These are phyloP conservation scores for Neurospora cerealis DNA, from an alignment of 495 filamentous ascomycete species.

Conservation along the genomic window DNA sequence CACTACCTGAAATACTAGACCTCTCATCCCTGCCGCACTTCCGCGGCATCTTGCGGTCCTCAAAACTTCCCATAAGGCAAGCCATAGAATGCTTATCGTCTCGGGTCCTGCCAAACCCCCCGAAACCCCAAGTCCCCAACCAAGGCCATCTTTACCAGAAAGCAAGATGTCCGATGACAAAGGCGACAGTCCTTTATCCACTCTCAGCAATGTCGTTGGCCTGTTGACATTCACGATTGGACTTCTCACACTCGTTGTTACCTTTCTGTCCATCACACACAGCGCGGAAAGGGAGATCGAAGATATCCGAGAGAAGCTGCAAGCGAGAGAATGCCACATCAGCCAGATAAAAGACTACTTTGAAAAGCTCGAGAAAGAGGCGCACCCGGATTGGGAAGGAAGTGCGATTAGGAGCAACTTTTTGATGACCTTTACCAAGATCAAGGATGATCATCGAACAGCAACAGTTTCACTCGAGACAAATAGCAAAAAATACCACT, in stretches of 20 bases:
- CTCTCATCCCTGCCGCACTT: background rate
- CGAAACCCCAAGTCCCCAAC: background rate
- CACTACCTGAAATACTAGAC: background rate
- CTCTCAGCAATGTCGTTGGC: background rate
- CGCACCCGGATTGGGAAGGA: background rate
- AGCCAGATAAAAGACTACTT: background rate
- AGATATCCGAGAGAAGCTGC: background rate
- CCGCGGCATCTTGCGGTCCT: background rate
- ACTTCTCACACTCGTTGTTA: background rate
- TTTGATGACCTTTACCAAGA: background rate
- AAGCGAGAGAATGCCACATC: background rate
- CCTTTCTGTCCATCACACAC: background rate
- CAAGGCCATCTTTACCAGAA: background rate
- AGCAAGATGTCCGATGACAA: background rate
- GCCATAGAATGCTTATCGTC: background rate
- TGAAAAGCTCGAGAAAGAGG: accelerated
- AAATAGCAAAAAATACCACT: background rate
- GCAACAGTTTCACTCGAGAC: accelerated
- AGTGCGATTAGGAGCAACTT: background rate
- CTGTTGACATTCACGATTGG: background rate
- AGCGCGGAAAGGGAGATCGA: background rate
- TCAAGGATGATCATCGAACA: background rate
- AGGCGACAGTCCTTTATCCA: background rate
- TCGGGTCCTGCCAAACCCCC: accelerated
- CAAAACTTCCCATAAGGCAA: accelerated